Conservation (phyloP, 805 yeast species). For the Metschnikowia anglica region DNA sequence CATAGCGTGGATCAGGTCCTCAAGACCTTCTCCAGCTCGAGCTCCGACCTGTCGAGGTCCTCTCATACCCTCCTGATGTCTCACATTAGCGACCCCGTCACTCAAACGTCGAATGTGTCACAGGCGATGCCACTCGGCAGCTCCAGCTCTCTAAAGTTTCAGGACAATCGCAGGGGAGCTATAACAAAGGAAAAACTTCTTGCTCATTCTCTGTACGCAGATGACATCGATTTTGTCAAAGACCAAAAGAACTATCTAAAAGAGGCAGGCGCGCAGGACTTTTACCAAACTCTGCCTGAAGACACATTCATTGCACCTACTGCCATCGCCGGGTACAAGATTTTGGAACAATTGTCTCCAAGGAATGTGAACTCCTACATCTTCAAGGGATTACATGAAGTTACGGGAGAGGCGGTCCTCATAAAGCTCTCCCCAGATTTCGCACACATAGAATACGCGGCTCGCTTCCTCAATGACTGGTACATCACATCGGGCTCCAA, state of each 20-base stretch:
- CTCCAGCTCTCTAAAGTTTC: constrained; percentile 4
- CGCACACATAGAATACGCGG: constrained; percentile 21
- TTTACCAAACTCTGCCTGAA: constrained; percentile 9
- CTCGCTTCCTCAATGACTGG: constrained; percentile 37
- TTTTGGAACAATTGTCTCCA: constrained; percentile 22
- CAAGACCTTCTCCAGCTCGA: constrained; percentile 9
- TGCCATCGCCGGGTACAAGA: constrained; percentile 25
- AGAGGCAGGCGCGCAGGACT: constrained; percentile 13
- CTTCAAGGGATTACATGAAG: constrained; percentile 22
- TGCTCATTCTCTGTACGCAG: constrained; percentile 27
- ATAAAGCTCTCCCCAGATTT: constrained; percentile 29
- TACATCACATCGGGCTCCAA: constrained; percentile 29
- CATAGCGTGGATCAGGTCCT: constrained; percentile 6
- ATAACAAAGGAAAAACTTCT: constrained; percentile 17
- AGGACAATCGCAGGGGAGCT: constrained; percentile 6
- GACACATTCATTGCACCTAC: constrained; percentile 21
- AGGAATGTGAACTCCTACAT: constrained; percentile 15
- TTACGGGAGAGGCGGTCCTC: constrained; percentile 18
- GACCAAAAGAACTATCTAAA: constrained; percentile 23
- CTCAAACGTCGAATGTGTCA: constrained; percentile 6
- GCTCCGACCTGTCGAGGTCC: constrained; percentile 16
- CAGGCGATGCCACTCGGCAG: constrained; percentile 7
- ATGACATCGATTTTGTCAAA: constrained; percentile 25
- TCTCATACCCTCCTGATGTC: constrained; percentile 13
- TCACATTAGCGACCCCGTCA: constrained; percentile 9